Base-by-base conservation (phyloP, 2,329 filamentous ascomycete genomes). In the Leptographium lundbergii region DNA sequence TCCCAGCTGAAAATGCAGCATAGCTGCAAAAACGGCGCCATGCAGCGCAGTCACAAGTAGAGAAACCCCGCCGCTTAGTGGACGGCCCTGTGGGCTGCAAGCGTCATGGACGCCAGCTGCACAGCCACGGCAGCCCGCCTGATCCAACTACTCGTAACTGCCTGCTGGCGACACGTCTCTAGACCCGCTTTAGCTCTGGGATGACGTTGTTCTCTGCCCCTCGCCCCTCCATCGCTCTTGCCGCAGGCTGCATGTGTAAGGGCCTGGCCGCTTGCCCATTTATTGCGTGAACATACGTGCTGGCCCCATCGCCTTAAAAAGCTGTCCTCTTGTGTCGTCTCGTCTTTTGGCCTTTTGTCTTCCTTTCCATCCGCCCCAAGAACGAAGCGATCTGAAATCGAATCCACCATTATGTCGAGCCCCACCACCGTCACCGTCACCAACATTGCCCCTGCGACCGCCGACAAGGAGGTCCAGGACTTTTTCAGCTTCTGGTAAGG, bases 401-500 rank as follows among this genome's bases (percentile, higher is more conserved):
- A 32, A 9, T n/a, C 24, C 17, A 9, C 24, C 61, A 66, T 14
- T 11, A 63, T 65, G 64, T 60, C 64, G 45, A 56, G 45, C 56
- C 58, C 60, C 57, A 66, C 59, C 61, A 64, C 63, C 27, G 60
- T 66, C 64, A 77, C 91, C 76, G 91, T 97, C 68, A 88, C 88
- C 76, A 91, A 94, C 77, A 96, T 99, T 75, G 85, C 88, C 66
- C 71, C 78, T 63, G 75, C 86, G 71, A 96, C 92, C 60, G 84
- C 82, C 66, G 91, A 99, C 74, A 87, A 91, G 75, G 91, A 97
- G 75, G 85, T 99, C 67, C 85, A 84, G 69, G 91, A 96, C 71
- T 99, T 99, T 81, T 99, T 99, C 80, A 94, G 88, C 78, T 97
- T 97, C 75, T 87, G 84, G 89, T 92, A 80, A 71, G 82, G 50